A percentile compares a stretch with the other conserved stretches of the same genome.
These are phyloP conservation scores for Babesia microti DNA, from an alignment of 169 alveolate species.

Conservation along the genomic window DNA sequence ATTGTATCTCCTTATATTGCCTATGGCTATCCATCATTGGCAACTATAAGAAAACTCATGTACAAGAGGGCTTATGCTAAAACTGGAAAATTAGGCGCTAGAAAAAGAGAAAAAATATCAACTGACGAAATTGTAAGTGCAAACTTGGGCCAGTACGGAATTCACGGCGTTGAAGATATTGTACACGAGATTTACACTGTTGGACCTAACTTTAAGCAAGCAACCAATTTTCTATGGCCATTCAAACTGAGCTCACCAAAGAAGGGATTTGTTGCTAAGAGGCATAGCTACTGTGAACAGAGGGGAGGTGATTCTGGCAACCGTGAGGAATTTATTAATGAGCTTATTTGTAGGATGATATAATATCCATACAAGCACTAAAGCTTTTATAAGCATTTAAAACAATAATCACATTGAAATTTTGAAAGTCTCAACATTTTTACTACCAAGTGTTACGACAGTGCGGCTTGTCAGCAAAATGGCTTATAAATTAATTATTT, in stretches of 20 bases:
- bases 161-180: conserved; percentile 92
- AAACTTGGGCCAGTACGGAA: conserved; percentile 52
- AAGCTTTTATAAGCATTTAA: too few relatives aligned
- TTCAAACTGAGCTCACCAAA: conserved; percentile 94
- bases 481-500: too few relatives aligned
- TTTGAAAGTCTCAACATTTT: too few relatives aligned
- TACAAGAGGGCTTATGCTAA: conserved; percentile 95
- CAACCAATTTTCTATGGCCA: conserved; percentile 96
- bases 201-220: conserved; percentile 99
- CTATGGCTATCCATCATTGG: conserved; percentile 92
- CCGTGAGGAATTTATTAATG: conserved; percentile 72
- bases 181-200: conserved; percentile 93
- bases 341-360: conserved; percentile 57
- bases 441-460: too few relatives aligned
- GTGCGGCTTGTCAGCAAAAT: too few relatives aligned
- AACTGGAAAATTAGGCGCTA: conserved; percentile 69
- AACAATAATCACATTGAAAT: too few relatives aligned
- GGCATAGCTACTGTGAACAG: conserved; percentile 89
- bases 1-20: conserved; percentile 92
- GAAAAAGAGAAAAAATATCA: conserved; percentile 49
- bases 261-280: conserved; percentile 95
- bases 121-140: conserved; percentile 47
- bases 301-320: conserved; percentile 91
- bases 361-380: too few relatives aligned
- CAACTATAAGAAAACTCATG: conserved; percentile 86